phyloP scores from a whole-genome alignment of 2,329 filamentous ascomycete species.

The Colletotrichum gloeosporioides region DNA sequence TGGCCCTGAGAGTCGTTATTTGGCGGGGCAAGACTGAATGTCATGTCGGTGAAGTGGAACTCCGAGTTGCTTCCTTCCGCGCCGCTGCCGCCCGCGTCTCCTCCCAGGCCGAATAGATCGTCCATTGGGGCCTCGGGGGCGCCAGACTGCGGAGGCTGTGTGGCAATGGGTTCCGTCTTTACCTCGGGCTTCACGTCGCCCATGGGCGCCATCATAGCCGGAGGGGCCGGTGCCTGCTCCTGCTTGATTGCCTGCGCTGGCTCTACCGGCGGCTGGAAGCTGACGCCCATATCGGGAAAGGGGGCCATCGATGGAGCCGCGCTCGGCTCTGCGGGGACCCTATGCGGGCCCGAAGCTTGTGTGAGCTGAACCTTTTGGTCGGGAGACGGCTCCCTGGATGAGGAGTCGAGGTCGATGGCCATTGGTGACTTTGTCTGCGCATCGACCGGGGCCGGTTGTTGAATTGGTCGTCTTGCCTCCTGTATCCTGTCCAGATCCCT shows the following conservation, averaged over 20 bases:
- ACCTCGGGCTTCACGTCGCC: conserved; percentile 34
- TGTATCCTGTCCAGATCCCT: conserved; percentile 55
- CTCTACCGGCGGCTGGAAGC: conserved; percentile 32
- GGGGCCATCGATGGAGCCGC: conserved; percentile 52
- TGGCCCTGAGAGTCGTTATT: conserved; percentile 33
- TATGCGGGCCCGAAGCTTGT: conserved; percentile 6
- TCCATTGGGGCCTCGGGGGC: conserved; percentile 25
- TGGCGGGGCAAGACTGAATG: conserved; percentile 56
- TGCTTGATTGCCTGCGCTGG: conserved; percentile 15
- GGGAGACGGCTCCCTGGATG: conserved; percentile 27
- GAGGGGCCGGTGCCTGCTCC: conserved; percentile 18
- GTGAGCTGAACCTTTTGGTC: neutral
- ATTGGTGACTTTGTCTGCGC: conserved; percentile 40
- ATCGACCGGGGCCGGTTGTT: conserved; percentile 32
- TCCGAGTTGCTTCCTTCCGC: conserved; percentile 34
- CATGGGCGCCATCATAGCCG: conserved; percentile 28
- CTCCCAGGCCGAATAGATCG: conserved; percentile 11
- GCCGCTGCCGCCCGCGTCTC: conserved; percentile 12
- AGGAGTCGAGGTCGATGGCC: conserved; percentile 41
- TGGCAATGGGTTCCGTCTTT: conserved; percentile 20
- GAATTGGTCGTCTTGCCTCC: conserved; percentile 24
- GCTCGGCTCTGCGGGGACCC: conserved; percentile 13
- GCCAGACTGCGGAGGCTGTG: conserved; percentile 22
- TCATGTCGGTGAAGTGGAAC: conserved; percentile 61
- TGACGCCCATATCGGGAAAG: conserved; percentile 63